Conservation (phyloP, 164 flowering plant genomes). For the Kingdonia uniflora region DNA sequence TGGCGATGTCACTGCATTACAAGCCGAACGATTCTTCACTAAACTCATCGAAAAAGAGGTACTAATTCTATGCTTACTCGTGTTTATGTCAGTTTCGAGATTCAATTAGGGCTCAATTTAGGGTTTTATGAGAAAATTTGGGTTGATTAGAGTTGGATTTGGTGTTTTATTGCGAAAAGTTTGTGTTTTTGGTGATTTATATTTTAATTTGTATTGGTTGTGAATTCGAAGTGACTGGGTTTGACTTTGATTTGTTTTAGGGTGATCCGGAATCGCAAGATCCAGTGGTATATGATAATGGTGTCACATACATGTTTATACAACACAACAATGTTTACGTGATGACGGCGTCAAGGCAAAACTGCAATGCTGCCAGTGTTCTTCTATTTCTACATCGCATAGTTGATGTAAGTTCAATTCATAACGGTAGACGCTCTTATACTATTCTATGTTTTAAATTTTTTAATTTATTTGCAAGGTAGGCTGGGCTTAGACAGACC, state of each 20-base stretch:
- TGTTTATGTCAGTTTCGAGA: too few relatives aligned
- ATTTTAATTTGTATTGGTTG: too few relatives aligned
- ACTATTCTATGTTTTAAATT: too few relatives aligned
- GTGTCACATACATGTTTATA: slow-evolving; percentile 83
- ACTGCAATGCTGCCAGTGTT: slow-evolving; percentile 95
- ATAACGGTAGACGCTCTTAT: too few relatives aligned
- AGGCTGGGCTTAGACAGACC: too few relatives aligned
- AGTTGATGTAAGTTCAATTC: slow-evolving; percentile 85
- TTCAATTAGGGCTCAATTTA: too few relatives aligned
- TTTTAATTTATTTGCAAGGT: too few relatives aligned
- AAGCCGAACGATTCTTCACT: slow-evolving; percentile 88
- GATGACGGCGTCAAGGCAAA: slow-evolving; percentile 90
- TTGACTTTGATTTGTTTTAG: slow-evolving; percentile 24
- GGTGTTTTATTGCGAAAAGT: neutral
- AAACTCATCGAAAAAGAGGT: slow-evolving; percentile 97
- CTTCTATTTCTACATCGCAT: slow-evolving; percentile 85
- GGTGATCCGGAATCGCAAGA: slow-evolving; percentile 91
- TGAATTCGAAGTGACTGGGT: too few relatives aligned
- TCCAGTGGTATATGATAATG: slow-evolving; percentile 90
- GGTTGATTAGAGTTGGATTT: slow-evolving; percentile 4
- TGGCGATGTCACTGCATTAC: slow-evolving; percentile 77
- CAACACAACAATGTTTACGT: slow-evolving; percentile 88
- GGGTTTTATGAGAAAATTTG: neutral
- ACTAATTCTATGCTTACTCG: neutral
- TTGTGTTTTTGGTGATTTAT: neutral